phyloP scores from a whole-genome alignment of 306 rosid genomes.

The Sechiopsis laciniata region DNA sequence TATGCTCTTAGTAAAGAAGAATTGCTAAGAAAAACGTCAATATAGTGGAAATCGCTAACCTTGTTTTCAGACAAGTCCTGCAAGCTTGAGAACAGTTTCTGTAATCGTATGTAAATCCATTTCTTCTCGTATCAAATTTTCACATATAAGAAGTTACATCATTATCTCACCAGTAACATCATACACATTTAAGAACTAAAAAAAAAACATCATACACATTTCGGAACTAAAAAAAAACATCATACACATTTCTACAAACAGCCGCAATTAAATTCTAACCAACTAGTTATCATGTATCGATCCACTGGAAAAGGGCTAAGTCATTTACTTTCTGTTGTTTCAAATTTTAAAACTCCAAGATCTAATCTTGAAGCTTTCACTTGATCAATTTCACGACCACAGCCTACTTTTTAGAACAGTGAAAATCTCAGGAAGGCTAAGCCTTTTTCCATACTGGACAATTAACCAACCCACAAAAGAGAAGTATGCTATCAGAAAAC shows the following conservation, averaged over 20 bases:
- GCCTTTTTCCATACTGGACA: slow-evolving; percentile 53
- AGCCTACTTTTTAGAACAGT: slow-evolving; percentile 30
- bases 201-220: slow-evolving; percentile 1
- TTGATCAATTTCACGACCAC: slow-evolving; percentile 23
- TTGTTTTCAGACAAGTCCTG: background rate
- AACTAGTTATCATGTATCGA: background rate
- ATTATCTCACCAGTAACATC: slow-evolving; percentile 2
- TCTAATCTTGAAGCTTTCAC: background rate
- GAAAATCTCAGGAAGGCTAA: slow-evolving; percentile 50
- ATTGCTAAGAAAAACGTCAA: background rate
- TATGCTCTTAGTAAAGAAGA: background rate
- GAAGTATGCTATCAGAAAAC: slow-evolving; percentile 57
- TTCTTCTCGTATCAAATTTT: slow-evolving; percentile 18
- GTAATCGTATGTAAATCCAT: background rate
- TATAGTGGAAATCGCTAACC: background rate
- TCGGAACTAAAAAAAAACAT: no score
- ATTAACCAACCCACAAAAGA: slow-evolving; percentile 60
- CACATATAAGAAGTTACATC: slow-evolving; percentile 5
- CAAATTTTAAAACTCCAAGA: background rate
- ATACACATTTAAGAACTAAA: background rate
- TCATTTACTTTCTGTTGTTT: slow-evolving; percentile 6
- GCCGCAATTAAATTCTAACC: slow-evolving; percentile 7
- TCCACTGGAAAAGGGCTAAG: background rate
- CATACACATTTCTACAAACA: slow-evolving; percentile 20
- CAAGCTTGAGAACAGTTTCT: slow-evolving; percentile 3